Base-by-base conservation (phyloP, 2,329 filamentous ascomycete species). In the Westerdykella ornata region DNA sequence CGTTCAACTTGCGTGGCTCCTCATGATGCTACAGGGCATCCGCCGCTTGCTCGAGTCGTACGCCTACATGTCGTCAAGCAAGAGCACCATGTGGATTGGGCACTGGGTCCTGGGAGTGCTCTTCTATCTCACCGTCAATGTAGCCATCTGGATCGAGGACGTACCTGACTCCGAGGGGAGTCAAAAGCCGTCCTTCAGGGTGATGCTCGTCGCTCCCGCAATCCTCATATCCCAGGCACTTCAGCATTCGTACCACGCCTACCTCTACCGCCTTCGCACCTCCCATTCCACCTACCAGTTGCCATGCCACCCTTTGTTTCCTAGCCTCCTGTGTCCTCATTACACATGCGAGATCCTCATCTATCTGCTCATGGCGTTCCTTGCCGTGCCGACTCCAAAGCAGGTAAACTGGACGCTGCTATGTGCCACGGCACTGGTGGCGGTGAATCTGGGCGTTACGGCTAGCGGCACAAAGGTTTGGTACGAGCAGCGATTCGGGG, bases 291-390 rank as follows among this genome's bases (percentile, higher is more conserved):
- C 88, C 59, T 97, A 98, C 66, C 85, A 84, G 9, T 73, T 97
- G 17, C 90, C 90, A 0, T 70, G 75, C 2, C 75, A 84, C 45
- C 81, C 82, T 2, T 68, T 84, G 43, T 98, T 97, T 65, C 72
- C 72, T 34, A 72, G 74, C 43, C 66, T 94, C 16, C 68, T 96
- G 30, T 94, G 85, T 54, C 88, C 92, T 14, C 92, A 98, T 67
- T 98, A 97, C 66, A 85, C 85, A 3, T 87, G 84, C 57, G 92
- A 97, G 68, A 89, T 86, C 59, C 62, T 84, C 31, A 79, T 96
- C 44, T 97, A 98, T 62, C 60, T 88, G 15, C 76, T 83, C n/a
- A 68, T 98, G 49, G 77, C 87, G 2, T 67, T 92, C 35, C 64
- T 84, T 30, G 81, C 82, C 20, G 88, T 89, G 1, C 88, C 89